Evolutionary conservation across 441 rosid genomes (phyloP), one percentile per base, ranked within the genome.

Genomic region (Erysimum cheiri): DNA sequence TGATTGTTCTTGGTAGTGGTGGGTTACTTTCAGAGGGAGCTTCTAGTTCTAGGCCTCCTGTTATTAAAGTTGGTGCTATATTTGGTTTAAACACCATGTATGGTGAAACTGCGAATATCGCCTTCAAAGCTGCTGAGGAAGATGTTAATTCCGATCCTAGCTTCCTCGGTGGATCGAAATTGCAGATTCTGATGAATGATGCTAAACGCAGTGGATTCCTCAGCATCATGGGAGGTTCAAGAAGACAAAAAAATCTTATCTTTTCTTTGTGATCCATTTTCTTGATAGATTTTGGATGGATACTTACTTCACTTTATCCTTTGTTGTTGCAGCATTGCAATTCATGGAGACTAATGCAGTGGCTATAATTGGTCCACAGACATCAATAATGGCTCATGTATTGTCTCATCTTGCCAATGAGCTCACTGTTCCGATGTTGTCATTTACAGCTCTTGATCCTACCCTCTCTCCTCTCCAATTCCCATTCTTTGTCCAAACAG

Each of bases 321-420:
- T 61, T 74, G 8, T 73, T 44, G 69, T 78, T 54, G 68, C 94
- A 95, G 98, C 97, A 15, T 78, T 95, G 26, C 88, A 80, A 57
- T 92, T 87, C 77, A 92, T 95, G 98, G 92, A 95, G 86, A 88
- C 81, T 43, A 88, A 95, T 72, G 85, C 81, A 0, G 86, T 95
- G 0, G 98, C 99, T 67, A 91, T 95, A 64, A 83, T 95, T 70
- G 97, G 97, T 71, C 98, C 99, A 29, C 99, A 95, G 75, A 81
- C 35, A 75, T 73, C 98, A 39, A 85, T 80, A 33, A 85, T 86
- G 88, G 98, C 99, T 35, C 97, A 89, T 47, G 92, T 90, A 1
- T 80, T 95, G 57, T 89, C 98, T 29, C 89, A 92, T 74, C 78
- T 92, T 4, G 89, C 89, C 0, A 89, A 85, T 61, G 96, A 95